phyloP scores from a whole-genome alignment of 768 basidiomycete genomes.

The Naganishia vishniacii region DNA sequence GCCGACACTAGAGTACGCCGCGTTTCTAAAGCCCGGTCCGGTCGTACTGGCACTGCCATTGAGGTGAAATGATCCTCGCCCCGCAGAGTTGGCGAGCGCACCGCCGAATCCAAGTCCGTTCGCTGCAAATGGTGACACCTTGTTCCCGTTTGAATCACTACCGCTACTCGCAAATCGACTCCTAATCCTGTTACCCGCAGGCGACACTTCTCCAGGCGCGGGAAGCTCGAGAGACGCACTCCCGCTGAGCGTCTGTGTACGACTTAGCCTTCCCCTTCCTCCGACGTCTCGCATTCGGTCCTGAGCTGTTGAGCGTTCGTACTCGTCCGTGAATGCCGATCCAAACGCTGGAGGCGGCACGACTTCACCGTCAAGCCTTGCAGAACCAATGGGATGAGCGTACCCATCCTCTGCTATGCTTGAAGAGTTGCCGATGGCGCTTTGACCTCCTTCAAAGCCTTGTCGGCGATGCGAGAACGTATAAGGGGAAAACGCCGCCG shows the following conservation, averaged over 20 bases:
- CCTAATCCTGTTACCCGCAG: neutral
- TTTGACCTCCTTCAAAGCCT: neutral
- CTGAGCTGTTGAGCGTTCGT: neutral
- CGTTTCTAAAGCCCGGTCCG: neutral
- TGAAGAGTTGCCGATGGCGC: neutral
- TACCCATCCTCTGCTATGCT: conserved; percentile 1
- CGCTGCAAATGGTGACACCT: neutral
- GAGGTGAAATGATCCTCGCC: conserved; percentile 13
- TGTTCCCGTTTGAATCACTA: neutral
- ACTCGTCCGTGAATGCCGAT: neutral
- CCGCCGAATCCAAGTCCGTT: conserved; percentile 18
- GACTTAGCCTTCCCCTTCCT: neutral
- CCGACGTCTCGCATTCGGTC: neutral
- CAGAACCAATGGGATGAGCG: neutral
- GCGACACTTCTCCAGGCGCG: conserved; percentile 1
- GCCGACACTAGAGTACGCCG: neutral
- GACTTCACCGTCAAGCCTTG: conserved; percentile 9
- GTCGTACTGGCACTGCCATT: neutral
- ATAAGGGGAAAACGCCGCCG: conserved; percentile 23
- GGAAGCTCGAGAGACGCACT: neutral
- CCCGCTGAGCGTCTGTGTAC: neutral
- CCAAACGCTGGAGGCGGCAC: neutral
- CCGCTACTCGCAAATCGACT: neutral
- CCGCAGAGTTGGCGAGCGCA: conserved; percentile 2
- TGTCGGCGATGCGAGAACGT: neutral